A percentile compares a stretch with the other conserved stretches of the same genome.
Evolutionary conservation across 768 basidiomycete species (phyloP).

Genomic region (Rhizopogon roseolus): DNA sequence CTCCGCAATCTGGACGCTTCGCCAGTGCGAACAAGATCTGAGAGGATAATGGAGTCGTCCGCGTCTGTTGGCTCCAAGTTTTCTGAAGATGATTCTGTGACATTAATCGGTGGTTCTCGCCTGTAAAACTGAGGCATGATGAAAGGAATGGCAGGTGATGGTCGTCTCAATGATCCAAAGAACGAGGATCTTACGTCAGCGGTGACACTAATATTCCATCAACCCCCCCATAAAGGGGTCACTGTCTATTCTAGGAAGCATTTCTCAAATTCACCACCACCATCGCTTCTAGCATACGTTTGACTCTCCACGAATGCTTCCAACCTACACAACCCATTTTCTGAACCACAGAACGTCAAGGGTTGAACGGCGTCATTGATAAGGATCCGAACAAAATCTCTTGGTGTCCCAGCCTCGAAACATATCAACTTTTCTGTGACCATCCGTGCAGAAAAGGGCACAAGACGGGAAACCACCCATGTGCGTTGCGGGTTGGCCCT

Average conservation of each 20-base stretch:
- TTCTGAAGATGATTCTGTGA: slow-evolving; percentile 11
- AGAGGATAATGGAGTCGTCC: slow-evolving; percentile 68
- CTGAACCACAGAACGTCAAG: slow-evolving; percentile 54
- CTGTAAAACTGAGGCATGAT: slow-evolving; percentile 29
- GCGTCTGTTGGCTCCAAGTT: slow-evolving; percentile 37
- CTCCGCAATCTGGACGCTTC: slow-evolving; percentile 72
- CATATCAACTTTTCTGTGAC: slow-evolving; percentile 68
- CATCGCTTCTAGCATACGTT: slow-evolving; percentile 55
- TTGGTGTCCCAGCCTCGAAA: slow-evolving; percentile 11
- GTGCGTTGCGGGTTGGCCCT: slow-evolving; percentile 21
- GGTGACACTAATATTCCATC: not conserved
- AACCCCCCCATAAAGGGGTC: not conserved
- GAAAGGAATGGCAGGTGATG: slow-evolving; percentile 14
- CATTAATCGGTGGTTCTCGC: slow-evolving; percentile 6
- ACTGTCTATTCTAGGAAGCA: not conserved
- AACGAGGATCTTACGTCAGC: slow-evolving; percentile 1
- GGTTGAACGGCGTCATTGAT: slow-evolving; percentile 73
- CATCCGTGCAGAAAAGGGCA: slow-evolving; percentile 74
- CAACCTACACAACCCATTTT: slow-evolving; percentile 55
- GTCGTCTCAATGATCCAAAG: slow-evolving; percentile 12
- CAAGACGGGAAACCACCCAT: slow-evolving; percentile 57
- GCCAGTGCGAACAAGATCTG: slow-evolving; percentile 68
- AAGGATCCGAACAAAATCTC: slow-evolving; percentile 64
- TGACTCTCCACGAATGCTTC: slow-evolving; percentile 64
- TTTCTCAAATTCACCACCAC: slow-evolving; percentile 49